Evolutionary conservation across 805 yeast species (phyloP).

Genomic region (Lachancea thermotolerans): DNA sequence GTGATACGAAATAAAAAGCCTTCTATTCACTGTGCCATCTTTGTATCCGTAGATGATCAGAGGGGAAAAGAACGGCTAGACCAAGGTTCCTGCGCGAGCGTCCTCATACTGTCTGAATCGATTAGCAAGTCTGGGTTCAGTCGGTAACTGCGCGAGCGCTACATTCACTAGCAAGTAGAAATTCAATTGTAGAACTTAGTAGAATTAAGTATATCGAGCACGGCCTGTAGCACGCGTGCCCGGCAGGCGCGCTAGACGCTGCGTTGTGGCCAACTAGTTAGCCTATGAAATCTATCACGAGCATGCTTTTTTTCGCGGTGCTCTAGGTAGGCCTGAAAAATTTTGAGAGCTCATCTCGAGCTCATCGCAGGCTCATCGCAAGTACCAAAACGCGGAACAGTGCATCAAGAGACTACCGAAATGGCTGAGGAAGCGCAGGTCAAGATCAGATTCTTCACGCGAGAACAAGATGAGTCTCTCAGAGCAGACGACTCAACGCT

Average conservation of each 20-base stretch:
- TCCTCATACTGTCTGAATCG: constrained; percentile 33
- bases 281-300: too few species aligned
- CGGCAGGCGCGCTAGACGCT: background rate
- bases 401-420: constrained; percentile 6
- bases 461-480: constrained; percentile 69
- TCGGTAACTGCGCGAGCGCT: constrained; percentile 33
- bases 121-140: constrained; percentile 21
- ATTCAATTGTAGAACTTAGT: background rate
- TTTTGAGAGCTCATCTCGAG: constrained; percentile 9
- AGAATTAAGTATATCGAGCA: background rate
- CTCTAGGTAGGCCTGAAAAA: constrained; percentile 3
- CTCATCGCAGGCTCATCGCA: constrained; percentile 7
- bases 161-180: constrained; percentile 9
- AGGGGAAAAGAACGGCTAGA: constrained; percentile 37
- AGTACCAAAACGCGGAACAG: background rate
- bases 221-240: background rate
- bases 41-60: constrained; percentile 29
- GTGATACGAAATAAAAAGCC: constrained; percentile 31
- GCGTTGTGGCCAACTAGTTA: too few species aligned
- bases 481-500: constrained; percentile 77
- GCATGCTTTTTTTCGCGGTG: background rate
- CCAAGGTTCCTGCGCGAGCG: constrained; percentile 23
- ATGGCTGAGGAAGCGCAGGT: constrained; percentile 52
- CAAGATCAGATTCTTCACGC: constrained; percentile 75
- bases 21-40: constrained; percentile 36